Evolutionary conservation across 2,329 filamentous ascomycete genomes (phyloP), one percentile per base, ranked within the genome.

Genomic region (Calonectria crousiana): DNA sequence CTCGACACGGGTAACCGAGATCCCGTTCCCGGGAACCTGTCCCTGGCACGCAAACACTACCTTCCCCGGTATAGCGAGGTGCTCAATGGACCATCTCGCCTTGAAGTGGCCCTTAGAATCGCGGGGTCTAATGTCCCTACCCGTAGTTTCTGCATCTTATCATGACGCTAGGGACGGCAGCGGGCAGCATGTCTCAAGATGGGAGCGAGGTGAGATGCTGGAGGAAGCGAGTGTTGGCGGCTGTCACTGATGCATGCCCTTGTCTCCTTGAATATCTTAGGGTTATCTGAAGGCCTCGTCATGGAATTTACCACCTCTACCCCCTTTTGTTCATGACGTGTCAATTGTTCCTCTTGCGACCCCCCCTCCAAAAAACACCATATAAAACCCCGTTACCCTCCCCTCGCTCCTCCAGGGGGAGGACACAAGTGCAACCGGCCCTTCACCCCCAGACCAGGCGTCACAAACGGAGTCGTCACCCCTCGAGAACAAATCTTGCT

Each of bases 351-450:
- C 49, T 65, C 52, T 65, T 51, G 11, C 64, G 64, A 49, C 32
- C 30, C 30, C 30, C 30, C 30, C 30, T 44, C 67, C 66, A 14
- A 44, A 28, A 47, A 32, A 64, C 6, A 34, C 32, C 73, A 75
- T 75, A 78, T 67, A 73, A 36, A 36, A 71, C 14, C 64, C 64
- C 67, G 47, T 69, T 26, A 20, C 60, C 52, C 69, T 78, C 73
- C 69, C 74, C 60, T 76, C 75, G 72, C 76, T 75, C 68, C 52
- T 28, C 74, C 67, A 67, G 70, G 76, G 36, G 36, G 18, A 6
- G 41, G 2, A 67, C 68, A 72, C 52, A 73, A 72, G 78, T 80
- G 75, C 79, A 78, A 79, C 78, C 26, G 30, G 26, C 28, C 26
- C 41, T 32, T 67, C 26, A 65, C 71, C 47, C 60, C 60, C 34